Evolutionary conservation across 164 flowering plant genomes (phyloP).

Genomic region (Dillenia suffruticosa): DNA sequence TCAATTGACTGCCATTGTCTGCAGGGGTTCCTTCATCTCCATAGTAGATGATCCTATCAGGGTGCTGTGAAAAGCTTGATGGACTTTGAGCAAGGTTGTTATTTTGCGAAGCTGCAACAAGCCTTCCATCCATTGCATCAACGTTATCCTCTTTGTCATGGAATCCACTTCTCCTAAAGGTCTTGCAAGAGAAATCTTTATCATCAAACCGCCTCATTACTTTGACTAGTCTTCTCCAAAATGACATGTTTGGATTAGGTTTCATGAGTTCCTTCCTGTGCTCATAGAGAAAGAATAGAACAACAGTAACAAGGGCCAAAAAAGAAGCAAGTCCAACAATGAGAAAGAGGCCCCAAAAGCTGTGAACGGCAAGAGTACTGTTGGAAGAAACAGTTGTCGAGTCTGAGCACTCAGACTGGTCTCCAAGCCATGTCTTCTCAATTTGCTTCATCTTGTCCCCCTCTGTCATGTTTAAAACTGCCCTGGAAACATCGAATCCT

Average conservation of each 20-base stretch:
- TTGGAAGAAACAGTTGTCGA: constrained; percentile 11
- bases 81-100: neutral
- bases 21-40: neutral
- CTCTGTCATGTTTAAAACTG: constrained; percentile 28
- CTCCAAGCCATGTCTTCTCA: constrained; percentile 18
- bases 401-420: constrained; percentile 9
- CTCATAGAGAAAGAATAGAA: constrained; percentile 16
- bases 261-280: constrained; percentile 4
- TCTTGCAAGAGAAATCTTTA: constrained; percentile 16
- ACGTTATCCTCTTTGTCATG: neutral
- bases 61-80: neutral
- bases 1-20: neutral
- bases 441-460: constrained; percentile 23
- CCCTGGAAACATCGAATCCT: constrained; percentile 33
- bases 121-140: neutral
- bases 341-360: constrained; percentile 46
- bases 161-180: constrained; percentile 14
- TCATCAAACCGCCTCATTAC: constrained; percentile 8
- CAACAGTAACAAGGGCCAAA: constrained; percentile 19
- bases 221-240: constrained; percentile 10
- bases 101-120: neutral
- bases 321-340: constrained; percentile 31
- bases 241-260: constrained; percentile 1
- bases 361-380: constrained; percentile 25
- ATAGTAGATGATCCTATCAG: neutral